Evolutionary conservation across 202 grass and related monocot genomes (phyloP).

Genomic region (Elaeis oleifera): DNA sequence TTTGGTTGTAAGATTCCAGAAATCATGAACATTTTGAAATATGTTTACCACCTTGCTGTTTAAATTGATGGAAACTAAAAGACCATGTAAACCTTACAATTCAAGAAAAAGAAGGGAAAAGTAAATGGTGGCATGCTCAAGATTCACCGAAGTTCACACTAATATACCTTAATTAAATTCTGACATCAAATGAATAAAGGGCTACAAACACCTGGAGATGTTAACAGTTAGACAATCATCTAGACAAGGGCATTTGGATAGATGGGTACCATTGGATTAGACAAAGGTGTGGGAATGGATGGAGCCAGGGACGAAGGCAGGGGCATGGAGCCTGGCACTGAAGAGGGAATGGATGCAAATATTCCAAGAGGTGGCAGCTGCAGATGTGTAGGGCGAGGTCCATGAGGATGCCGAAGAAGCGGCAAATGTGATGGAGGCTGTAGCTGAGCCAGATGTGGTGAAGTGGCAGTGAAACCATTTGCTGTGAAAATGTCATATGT

Average conservation of each 20-base stretch:
- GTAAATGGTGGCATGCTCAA: no score
- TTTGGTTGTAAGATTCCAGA: no score
- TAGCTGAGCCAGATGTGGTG: slow-evolving; percentile 61
- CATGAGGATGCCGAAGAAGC: slow-evolving; percentile 53
- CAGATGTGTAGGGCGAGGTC: slow-evolving; percentile 45
- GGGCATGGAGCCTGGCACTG: slow-evolving; percentile 47
- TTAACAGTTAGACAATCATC: no score
- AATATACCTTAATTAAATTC: no score
- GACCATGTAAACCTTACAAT: no score
- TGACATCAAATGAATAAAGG: no score
- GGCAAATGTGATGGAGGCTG: slow-evolving; percentile 65
- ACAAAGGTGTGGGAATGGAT: slow-evolving; percentile 54
- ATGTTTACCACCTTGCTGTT: no score
- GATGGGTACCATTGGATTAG: slow-evolving; percentile 67
- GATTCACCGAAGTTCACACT: no score
- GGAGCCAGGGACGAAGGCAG: slow-evolving; percentile 50
- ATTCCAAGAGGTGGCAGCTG: slow-evolving; percentile 35
- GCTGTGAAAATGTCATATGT: slow-evolving; percentile 59
- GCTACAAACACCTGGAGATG: no score
- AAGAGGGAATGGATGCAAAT: background rate
- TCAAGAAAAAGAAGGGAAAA: no score
- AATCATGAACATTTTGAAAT: no score
- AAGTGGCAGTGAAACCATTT: slow-evolving; percentile 39
- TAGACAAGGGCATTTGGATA: background rate
- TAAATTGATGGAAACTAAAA: no score